Evolutionary conservation across 345 rosid species (phyloP).

Genomic region (Eucalyptus leucophloia): DNA sequence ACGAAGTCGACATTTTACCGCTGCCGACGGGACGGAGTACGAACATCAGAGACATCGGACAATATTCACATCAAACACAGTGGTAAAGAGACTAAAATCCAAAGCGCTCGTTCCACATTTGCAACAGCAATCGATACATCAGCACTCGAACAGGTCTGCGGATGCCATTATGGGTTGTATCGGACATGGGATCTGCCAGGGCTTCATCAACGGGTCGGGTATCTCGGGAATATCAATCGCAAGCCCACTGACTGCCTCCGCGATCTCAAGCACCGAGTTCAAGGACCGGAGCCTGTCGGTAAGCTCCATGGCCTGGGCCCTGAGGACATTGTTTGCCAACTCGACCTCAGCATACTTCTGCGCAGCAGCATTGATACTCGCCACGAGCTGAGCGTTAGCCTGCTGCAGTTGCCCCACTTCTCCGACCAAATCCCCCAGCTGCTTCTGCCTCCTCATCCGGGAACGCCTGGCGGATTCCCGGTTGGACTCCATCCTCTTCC

Average conservation of each 20-base stretch:
- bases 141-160: constrained; percentile 27
- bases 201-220: constrained; percentile 34
- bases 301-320: constrained; percentile 57
- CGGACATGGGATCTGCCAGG: constrained; percentile 48
- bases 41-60: background rate
- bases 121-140: background rate
- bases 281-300: constrained; percentile 45
- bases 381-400: too few species aligned
- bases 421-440: constrained; percentile 34
- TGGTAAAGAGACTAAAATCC: background rate
- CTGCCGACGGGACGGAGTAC: background rate
- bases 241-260: constrained; percentile 43
- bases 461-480: constrained; percentile 81
- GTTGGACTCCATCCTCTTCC: constrained; percentile 62
- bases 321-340: constrained; percentile 45
- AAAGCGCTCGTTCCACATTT: background rate
- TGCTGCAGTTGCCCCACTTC: constrained; percentile 40
- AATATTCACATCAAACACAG: background rate
- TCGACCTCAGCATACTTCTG: constrained; percentile 34
- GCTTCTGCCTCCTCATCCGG: constrained; percentile 78
- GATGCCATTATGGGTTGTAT: constrained; percentile 37
- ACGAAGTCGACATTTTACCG: background rate
- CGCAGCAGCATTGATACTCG: too few species aligned
- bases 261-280: constrained; percentile 22
- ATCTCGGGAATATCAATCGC: constrained; percentile 58